Evolutionary conservation across 257 asterid species (phyloP).

Genomic region (Verbena officinalis): DNA sequence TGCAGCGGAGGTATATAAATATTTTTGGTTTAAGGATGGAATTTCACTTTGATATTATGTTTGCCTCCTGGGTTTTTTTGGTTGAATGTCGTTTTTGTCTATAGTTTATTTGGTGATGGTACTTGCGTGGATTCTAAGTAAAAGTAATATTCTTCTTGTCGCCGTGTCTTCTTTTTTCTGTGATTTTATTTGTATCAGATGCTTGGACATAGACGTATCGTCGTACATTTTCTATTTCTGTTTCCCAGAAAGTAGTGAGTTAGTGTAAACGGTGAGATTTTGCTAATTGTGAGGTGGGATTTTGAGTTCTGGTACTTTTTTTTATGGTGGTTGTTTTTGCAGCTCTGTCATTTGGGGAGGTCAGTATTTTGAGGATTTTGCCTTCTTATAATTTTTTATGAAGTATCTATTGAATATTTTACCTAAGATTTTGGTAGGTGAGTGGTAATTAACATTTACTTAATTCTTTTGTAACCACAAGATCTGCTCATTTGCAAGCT

Average conservation of each 20-base stretch:
- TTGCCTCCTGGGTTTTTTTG: slow-evolving; percentile 22
- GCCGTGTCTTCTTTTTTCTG: not conserved
- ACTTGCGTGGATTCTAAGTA: slow-evolving; percentile 56
- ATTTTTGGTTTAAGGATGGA: slow-evolving; percentile 10
- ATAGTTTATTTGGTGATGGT: slow-evolving; percentile 7
- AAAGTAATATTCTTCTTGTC: slow-evolving; percentile 31
- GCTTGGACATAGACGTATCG: slow-evolving; percentile 4
- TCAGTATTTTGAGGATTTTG: slow-evolving; percentile 4
- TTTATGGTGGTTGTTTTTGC: slow-evolving; percentile 18
- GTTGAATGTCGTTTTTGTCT: slow-evolving; percentile 19
- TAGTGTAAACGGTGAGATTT: slow-evolving; percentile 22
- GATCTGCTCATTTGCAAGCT: slow-evolving; percentile 21
- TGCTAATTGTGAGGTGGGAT: slow-evolving; percentile 28
- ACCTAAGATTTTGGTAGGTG: slow-evolving; percentile 17
- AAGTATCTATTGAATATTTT: not conserved
- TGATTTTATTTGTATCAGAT: slow-evolving; percentile 19
- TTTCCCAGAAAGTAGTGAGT: slow-evolving; percentile 6
- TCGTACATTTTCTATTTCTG: not conserved
- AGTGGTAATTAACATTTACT: slow-evolving; percentile 15
- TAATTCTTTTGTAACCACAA: slow-evolving; percentile 23
- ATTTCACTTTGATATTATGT: slow-evolving; percentile 19
- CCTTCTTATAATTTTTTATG: slow-evolving; percentile 3
- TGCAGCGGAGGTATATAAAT: slow-evolving; percentile 29
- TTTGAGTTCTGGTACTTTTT: not conserved
- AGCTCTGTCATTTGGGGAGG: slow-evolving; percentile 17